Conservation (phyloP, 345 rosid genomes). For the Gossypium australe region DNA sequence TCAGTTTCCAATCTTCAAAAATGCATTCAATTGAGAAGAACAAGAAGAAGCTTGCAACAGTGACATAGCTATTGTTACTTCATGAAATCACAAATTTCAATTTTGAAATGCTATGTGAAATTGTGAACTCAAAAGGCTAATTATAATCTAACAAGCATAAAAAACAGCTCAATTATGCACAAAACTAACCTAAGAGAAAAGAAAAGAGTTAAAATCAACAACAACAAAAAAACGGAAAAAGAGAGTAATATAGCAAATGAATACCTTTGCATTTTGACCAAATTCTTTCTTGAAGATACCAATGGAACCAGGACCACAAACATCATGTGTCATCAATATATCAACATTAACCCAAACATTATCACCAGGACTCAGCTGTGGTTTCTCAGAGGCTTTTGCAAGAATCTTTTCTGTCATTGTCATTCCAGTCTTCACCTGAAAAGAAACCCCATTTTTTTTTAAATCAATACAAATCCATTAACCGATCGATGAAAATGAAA, state of each 20-base stretch:
- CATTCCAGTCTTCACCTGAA: slow-evolving; percentile 85
- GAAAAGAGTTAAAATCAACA: too few relatives aligned
- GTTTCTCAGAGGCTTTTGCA: slow-evolving; percentile 73
- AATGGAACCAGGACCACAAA: slow-evolving; percentile 90
- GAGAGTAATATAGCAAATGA: background rate
- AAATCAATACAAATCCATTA: background rate
- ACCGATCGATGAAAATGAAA: background rate
- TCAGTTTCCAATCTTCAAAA: background rate
- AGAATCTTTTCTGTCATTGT: slow-evolving; percentile 97
- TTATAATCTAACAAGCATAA: background rate
- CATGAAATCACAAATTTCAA: background rate
- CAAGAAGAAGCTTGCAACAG: background rate
- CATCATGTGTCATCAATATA: slow-evolving; percentile 94
- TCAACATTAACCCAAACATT: slow-evolving; percentile 93
- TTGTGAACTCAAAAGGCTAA: background rate
- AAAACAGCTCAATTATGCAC: background rate
- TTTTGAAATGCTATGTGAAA: background rate
- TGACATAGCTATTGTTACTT: background rate
- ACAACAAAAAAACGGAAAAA: background rate
- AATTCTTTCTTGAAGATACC: slow-evolving; percentile 92
- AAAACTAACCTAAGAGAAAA: background rate
- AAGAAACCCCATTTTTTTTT: background rate
- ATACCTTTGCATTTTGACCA: slow-evolving; percentile 82
- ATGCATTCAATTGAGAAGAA: background rate
- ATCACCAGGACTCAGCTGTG: slow-evolving; percentile 76